A percentile compares a stretch with the other conserved stretches of the same genome.
Conservation (phyloP, 2,329 filamentous ascomycete genomes). For the Fusarium setosum region DNA sequence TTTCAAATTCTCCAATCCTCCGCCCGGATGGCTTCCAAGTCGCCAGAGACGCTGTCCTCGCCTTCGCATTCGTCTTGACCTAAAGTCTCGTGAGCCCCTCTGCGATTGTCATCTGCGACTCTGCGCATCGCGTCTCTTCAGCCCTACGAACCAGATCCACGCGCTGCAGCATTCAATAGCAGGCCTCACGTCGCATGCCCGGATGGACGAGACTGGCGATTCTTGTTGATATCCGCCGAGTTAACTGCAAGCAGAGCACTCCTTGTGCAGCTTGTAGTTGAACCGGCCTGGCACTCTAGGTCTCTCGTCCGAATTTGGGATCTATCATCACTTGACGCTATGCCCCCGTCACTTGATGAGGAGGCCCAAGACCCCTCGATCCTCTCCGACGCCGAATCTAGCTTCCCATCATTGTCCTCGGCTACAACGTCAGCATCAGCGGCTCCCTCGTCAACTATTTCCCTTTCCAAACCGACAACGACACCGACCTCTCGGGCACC, state of each 20-base stretch:
- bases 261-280: slow-evolving; percentile 31
- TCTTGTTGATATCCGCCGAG: slow-evolving; percentile 33
- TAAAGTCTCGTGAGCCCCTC: slow-evolving; percentile 15
- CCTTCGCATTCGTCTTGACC: slow-evolving; percentile 16
- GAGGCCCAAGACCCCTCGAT: slow-evolving; percentile 13
- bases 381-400: slow-evolving; percentile 17
- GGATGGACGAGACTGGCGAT: slow-evolving; percentile 39
- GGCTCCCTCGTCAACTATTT: slow-evolving; percentile 27
- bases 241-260: slow-evolving; percentile 36
- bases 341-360: slow-evolving; percentile 33
- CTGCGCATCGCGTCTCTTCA: not conserved
- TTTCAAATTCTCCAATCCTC: slow-evolving; percentile 14
- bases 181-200: slow-evolving; percentile 20
- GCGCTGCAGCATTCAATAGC: not conserved
- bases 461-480: slow-evolving; percentile 29
- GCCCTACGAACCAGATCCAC: slow-evolving; percentile 13
- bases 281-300: slow-evolving; percentile 21
- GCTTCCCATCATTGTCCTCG: slow-evolving; percentile 7
- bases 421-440: slow-evolving; percentile 21
- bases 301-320: slow-evolving; percentile 7
- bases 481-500: slow-evolving; percentile 20
- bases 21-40: slow-evolving; percentile 32
- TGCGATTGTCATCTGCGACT: slow-evolving; percentile 2
- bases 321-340: slow-evolving; percentile 15
- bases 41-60: slow-evolving; percentile 20